Base-by-base conservation (phyloP, 164 flowering plant species). In the Taxillus chinensis region DNA sequence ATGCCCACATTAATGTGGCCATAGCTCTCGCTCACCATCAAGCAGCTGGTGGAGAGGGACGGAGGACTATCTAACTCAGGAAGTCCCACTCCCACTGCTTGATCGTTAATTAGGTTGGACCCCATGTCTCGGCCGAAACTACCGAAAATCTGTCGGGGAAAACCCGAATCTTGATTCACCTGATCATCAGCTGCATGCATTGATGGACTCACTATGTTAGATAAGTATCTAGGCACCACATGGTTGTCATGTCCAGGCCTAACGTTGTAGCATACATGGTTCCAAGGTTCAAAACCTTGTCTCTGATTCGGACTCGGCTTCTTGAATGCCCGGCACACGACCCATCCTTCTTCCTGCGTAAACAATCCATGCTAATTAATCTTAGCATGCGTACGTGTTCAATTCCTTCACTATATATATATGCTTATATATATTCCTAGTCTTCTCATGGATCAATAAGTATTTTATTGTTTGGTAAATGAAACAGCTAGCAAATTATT, bases 261-360 rank as follows among this genome's bases (percentile, higher is more conserved):
- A 59, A 65, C 59, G 7, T 63, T 45, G 53, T 74, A 73, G 63
- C 73, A 78, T 57, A 68, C 41, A 7, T 71, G 74, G 64, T 71
- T 74, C 85, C 83, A 82, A 2, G 80, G 75, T 55, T 80, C 82
- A 11, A 61, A 78, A 3, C 81, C 78, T 73, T 71, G 90, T 61
- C 74, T 76, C 59, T 80, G 87, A 62, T 69, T 80, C 5, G 92
- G 89, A 55, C 57, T 74, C 16, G 84, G 89, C 75, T 91, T 91
- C 73, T 75, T 89, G 79, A 91, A 91, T 67, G 96, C 93, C 3
- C 98, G 70, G 55, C 98, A 91, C 3, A 91, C 96, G 17, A 91
- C 98, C 98, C 98, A 91, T 68, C 93, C 98, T 82, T 88, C 98
- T 67, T 92, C 98, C 96, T 89, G 84, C 72, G 66, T 4, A 41